These are phyloP conservation scores for Chlorella ohadii DNA, from an alignment of 139 green algal genomes.

Conservation along the genomic window DNA sequence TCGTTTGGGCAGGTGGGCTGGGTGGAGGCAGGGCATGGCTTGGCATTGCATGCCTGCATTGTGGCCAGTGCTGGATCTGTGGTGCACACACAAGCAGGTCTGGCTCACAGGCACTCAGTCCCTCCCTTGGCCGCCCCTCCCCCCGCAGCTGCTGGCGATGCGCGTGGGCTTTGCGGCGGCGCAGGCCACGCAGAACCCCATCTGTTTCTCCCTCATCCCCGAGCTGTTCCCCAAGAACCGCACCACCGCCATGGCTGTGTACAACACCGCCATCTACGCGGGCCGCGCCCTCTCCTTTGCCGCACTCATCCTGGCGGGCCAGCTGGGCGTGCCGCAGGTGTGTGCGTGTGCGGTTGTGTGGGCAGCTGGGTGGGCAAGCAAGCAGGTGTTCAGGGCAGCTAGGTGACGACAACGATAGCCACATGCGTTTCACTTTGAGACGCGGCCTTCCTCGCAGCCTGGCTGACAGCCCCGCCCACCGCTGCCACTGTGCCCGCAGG, in stretches of 20 bases:
- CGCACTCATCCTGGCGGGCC: conserved; percentile 64
- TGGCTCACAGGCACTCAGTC: no score
- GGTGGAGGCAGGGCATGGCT: no score
- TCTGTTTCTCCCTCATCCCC: conserved; percentile 85
- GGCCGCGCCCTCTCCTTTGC: conserved; percentile 85
- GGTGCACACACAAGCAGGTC: no score
- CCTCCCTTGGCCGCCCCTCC: neutral
- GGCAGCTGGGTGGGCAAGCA: no score
- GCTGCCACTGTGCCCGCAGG: no score
- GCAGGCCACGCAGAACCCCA: conserved; percentile 87
- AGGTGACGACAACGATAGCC: no score
- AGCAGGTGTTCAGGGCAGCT: no score
- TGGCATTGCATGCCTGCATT: neutral
- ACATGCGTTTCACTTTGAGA: no score
- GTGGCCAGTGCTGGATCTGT: neutral
- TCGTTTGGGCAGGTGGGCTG: conserved; percentile 38
- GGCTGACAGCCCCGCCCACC: no score
- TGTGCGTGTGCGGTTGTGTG: no score
- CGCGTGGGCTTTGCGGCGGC: conserved; percentile 81
- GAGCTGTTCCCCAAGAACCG: conserved; percentile 88
- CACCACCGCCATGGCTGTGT: conserved; percentile 82
- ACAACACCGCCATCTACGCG: conserved; percentile 92
- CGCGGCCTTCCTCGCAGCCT: no score
- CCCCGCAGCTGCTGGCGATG: conserved; percentile 68
- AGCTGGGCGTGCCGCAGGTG: conserved; percentile 55